Percentiles rank a stretch among this genome's conserved stretches.
These are phyloP conservation scores for Alternaria conjuncta DNA, from an alignment of 2,329 filamentous ascomycete species.

Conservation along the genomic window DNA sequence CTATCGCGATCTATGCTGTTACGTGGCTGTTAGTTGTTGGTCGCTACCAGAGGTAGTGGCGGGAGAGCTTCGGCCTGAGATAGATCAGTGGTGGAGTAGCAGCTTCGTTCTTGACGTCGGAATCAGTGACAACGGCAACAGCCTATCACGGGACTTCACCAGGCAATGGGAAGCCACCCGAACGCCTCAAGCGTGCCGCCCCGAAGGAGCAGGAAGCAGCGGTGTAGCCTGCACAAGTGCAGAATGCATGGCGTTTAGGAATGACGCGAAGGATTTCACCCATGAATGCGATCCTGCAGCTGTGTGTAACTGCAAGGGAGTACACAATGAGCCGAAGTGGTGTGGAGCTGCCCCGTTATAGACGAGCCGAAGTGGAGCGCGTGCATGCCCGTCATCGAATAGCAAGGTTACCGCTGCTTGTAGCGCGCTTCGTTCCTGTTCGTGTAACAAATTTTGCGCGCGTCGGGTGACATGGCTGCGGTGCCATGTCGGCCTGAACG, in stretches of 20 bases:
- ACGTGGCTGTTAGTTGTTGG: slow-evolving; percentile 11
- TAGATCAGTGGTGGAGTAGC: not conserved
- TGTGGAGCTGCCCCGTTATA: not conserved
- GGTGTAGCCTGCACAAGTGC: not conserved
- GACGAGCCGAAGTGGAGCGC: not conserved
- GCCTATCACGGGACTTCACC: not conserved
- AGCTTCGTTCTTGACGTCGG: not conserved
- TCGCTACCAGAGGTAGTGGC: not conserved
- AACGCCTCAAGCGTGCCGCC: not conserved
- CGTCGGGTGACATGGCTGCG: not conserved
- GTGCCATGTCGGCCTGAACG: slow-evolving; percentile 9
- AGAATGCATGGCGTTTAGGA: not conserved
- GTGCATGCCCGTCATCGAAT: not conserved
- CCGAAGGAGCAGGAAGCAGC: not conserved
- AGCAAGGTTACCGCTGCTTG: not conserved
- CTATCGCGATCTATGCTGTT: not conserved
- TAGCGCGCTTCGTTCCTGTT: not conserved
- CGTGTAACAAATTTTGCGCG: not conserved
- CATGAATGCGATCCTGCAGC: not conserved
- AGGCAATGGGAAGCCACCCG: not conserved
- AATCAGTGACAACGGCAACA: not conserved
- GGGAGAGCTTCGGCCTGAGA: not conserved
- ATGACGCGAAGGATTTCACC: not conserved
- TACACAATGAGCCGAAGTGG: not conserved
- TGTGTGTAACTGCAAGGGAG: not conserved